A percentile compares a stretch with the other conserved stretches of the same genome.
Conservation (phyloP, 1,139 yeast genomes). For the Yamadazyma dendronema region DNA sequence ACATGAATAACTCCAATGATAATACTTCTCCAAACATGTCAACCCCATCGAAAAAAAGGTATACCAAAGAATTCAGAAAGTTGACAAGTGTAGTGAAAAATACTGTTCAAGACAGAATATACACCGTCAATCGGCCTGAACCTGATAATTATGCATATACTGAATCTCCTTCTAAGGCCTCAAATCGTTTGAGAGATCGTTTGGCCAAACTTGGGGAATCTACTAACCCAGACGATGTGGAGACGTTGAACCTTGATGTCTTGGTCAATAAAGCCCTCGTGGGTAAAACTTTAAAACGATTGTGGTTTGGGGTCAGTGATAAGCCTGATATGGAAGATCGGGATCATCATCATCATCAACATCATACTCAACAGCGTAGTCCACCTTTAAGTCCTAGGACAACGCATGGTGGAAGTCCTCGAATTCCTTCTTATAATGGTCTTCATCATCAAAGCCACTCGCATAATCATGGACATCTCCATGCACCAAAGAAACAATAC, state of each 20-base stretch:
- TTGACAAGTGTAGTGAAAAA: slow-evolving; percentile 66
- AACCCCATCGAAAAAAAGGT: slow-evolving; percentile 26
- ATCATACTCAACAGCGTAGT: not conserved
- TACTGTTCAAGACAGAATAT: slow-evolving; percentile 65
- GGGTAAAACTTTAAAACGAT: slow-evolving; percentile 35
- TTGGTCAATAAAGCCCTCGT: slow-evolving; percentile 31
- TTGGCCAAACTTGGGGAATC: slow-evolving; percentile 39
- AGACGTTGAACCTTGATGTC: slow-evolving; percentile 40
- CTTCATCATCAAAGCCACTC: slow-evolving; percentile 13
- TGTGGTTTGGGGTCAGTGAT: slow-evolving; percentile 31
- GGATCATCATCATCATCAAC: not conserved
- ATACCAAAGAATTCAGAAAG: slow-evolving; percentile 55
- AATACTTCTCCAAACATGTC: slow-evolving; percentile 1
- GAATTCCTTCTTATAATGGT: slow-evolving; percentile 4
- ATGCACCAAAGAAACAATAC: slow-evolving; percentile 16
- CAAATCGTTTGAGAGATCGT: slow-evolving; percentile 33
- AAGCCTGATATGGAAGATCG: slow-evolving; percentile 1
- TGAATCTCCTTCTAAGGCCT: slow-evolving; percentile 16
- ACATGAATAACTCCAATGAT: slow-evolving; percentile 4
- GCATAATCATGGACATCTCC: slow-evolving; percentile 12
- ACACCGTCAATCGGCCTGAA: slow-evolving; percentile 28
- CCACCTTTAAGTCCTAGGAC: not conserved
- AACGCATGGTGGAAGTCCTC: not conserved
- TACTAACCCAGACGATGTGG: slow-evolving; percentile 41
- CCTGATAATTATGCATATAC: slow-evolving; percentile 22